Percentiles rank a stretch among this genome's conserved stretches.
These are phyloP conservation scores for Musa troglodytarum DNA, from an alignment of 176 grass and related monocot species.

Conservation along the genomic window DNA sequence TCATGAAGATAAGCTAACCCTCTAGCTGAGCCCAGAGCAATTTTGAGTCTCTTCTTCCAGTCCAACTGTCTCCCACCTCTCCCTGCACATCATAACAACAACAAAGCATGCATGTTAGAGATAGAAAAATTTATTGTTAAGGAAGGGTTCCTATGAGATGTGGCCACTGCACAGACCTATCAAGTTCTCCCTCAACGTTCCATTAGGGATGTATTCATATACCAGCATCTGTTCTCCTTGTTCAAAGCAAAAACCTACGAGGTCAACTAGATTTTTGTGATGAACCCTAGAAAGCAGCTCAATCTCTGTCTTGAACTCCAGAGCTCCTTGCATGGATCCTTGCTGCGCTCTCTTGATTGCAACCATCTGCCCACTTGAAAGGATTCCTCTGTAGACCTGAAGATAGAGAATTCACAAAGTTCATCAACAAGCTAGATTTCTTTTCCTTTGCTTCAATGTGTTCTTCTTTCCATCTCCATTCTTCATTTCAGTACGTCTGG, in stretches of 20 bases:
- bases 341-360: constrained; percentile 21
- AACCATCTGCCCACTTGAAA: constrained; percentile 9
- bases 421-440: too few relatives aligned
- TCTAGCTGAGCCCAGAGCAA: constrained; percentile 15
- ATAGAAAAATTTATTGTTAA: background rate
- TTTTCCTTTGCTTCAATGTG: background rate
- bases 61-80: background rate
- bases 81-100: background rate
- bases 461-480: constrained; percentile 11
- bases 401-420: background rate
- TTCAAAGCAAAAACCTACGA: constrained; percentile 17
- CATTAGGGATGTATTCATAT: constrained; percentile 18
- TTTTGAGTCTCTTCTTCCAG: constrained; percentile 10
- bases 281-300: constrained; percentile 23
- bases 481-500: constrained; percentile 1
- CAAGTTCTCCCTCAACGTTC: constrained; percentile 10
- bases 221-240: constrained; percentile 22
- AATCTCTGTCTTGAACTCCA: constrained; percentile 17
- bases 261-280: constrained; percentile 17
- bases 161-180: background rate
- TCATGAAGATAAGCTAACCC: constrained; percentile 21
- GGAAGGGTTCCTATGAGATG: background rate
- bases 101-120: background rate
- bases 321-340: constrained; percentile 20
- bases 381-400: constrained; percentile 18